A percentile compares a stretch with the other conserved stretches of the same genome.
phyloP scores from a whole-genome alignment of 1,284 basidiomycete genomes.

The Waitea zeae region DNA sequence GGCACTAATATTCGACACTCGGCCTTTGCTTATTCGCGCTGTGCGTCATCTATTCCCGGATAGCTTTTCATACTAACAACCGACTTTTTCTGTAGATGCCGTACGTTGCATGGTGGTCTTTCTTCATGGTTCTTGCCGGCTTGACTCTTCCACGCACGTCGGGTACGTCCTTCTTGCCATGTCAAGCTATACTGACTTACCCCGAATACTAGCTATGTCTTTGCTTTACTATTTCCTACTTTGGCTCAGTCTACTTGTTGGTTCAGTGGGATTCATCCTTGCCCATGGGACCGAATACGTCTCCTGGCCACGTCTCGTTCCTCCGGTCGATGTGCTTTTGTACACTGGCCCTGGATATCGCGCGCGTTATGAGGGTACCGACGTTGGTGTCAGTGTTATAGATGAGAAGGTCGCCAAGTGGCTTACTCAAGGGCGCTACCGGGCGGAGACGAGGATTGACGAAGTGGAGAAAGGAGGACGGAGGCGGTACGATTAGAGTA shows the following conservation, averaged over 20 bases:
- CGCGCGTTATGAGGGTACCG: slow-evolving; percentile 59
- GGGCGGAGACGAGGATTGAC: slow-evolving; percentile 25
- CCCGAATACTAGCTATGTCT: slow-evolving; percentile 42
- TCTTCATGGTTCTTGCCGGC: slow-evolving; percentile 79
- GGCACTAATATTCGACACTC: slow-evolving; percentile 59
- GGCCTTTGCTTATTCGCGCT: slow-evolving; percentile 68
- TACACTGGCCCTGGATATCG: slow-evolving; percentile 82
- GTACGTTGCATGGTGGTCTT: slow-evolving; percentile 61
- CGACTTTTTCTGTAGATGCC: slow-evolving; percentile 56
- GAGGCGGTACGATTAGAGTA: slow-evolving; percentile 61
- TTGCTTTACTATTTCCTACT: slow-evolving; percentile 65
- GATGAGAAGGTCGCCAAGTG: slow-evolving; percentile 17
- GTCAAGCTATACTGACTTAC: slow-evolving; percentile 3
- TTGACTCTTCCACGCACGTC: slow-evolving; percentile 71
- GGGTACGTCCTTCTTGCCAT: slow-evolving; percentile 29
- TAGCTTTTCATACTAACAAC: slow-evolving; percentile 5
- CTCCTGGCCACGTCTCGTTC: slow-evolving; percentile 83
- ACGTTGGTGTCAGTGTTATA: slow-evolving; percentile 25
- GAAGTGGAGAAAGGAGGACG: slow-evolving; percentile 45
- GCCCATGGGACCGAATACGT: slow-evolving; percentile 79
- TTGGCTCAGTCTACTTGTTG: slow-evolving; percentile 50
- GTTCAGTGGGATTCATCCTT: slow-evolving; percentile 47
- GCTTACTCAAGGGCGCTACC: slow-evolving; percentile 17
- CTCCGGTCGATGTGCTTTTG: slow-evolving; percentile 70
- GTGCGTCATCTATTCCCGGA: slow-evolving; percentile 26